phyloP scores from a whole-genome alignment of 306 rosid genomes.

The Vicia sativa region DNA sequence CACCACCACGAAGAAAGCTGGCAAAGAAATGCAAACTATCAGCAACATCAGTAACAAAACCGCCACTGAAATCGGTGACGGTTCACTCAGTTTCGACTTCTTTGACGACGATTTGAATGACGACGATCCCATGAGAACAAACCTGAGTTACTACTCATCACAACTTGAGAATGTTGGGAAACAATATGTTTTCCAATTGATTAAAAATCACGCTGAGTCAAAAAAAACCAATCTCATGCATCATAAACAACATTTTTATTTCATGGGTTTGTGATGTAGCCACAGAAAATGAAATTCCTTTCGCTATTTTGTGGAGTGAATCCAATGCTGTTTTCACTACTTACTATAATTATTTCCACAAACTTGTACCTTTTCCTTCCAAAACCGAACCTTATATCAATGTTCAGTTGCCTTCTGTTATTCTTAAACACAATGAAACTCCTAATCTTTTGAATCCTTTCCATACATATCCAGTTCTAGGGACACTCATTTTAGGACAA shows the following conservation, averaged over 20 bases:
- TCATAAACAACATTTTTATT: conserved; percentile 61
- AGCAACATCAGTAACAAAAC: conserved; percentile 43
- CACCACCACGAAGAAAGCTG: conserved; percentile 46
- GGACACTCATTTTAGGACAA: conserved; percentile 49
- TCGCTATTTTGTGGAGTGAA: conserved; percentile 61
- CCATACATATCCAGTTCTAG: conserved; percentile 32
- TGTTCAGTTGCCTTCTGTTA: conserved; percentile 45
- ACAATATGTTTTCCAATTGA: conserved; percentile 4
- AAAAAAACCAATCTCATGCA: conserved; percentile 51
- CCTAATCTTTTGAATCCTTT: conserved; percentile 59
- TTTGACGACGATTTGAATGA: conserved; percentile 53
- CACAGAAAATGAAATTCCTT: conserved; percentile 42
- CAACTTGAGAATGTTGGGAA: conserved; percentile 51
- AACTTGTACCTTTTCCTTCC: conserved; percentile 54
- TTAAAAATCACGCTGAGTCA: neutral
- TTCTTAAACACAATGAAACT: conserved; percentile 53
- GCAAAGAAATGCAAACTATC: conserved; percentile 49
- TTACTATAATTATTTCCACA: conserved; percentile 52
- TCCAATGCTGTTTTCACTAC: conserved; percentile 55
- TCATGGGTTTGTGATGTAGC: conserved; percentile 74
- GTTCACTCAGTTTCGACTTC: conserved; percentile 60
- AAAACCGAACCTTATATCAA: conserved; percentile 49
- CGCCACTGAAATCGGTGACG: conserved; percentile 45
- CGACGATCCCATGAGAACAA: conserved; percentile 25
- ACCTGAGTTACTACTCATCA: conserved; percentile 3